phyloP scores from a whole-genome alignment of 148 eudicot species.

The Chenopodium berlandieri region DNA sequence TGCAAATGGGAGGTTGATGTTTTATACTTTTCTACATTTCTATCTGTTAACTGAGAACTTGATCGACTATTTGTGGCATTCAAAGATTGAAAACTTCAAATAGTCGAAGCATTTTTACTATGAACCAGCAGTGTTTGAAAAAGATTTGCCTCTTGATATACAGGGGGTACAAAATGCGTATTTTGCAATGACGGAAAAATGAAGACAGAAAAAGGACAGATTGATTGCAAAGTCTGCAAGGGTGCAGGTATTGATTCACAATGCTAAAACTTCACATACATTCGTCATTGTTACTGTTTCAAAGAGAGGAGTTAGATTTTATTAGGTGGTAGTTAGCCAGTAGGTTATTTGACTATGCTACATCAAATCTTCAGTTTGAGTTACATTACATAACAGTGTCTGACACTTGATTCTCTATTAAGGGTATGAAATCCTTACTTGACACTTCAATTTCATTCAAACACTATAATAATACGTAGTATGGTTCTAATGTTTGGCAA shows the following conservation, averaged over 20 bases:
- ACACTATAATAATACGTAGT: too few species aligned
- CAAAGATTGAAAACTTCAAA: neutral
- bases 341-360: too few species aligned
- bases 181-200: constrained; percentile 91
- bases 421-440: too few species aligned
- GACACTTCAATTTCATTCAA: too few species aligned
- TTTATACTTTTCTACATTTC: neutral
- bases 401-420: too few species aligned
- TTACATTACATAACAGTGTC: too few species aligned
- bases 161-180: constrained; percentile 99
- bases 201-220: constrained; percentile 81
- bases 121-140: neutral
- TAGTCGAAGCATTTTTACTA: neutral
- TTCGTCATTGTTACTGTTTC: neutral
- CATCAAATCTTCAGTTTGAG: too few species aligned
- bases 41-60: neutral
- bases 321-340: neutral
- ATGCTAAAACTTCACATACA: neutral
- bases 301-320: neutral
- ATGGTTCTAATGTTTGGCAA: too few species aligned
- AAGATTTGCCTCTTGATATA: constrained; percentile 23
- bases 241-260: constrained; percentile 75
- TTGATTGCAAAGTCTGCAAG: constrained; percentile 98
- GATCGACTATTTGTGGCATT: neutral
- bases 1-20: too few species aligned